Evolutionary conservation across 2,329 filamentous ascomycete species (phyloP).

Genomic region (Fusarium sp.): DNA sequence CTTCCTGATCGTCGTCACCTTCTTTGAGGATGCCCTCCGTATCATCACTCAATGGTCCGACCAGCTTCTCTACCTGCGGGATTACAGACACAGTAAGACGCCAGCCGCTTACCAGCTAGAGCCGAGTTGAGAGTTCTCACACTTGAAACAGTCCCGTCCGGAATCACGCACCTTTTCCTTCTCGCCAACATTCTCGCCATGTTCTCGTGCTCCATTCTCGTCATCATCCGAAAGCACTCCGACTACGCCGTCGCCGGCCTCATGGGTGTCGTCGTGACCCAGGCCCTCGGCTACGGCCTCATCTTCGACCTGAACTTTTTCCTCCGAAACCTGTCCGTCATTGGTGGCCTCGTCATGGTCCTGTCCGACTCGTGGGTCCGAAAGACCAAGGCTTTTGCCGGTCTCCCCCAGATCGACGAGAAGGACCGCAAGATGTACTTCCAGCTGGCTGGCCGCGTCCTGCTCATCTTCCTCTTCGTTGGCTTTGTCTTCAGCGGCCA

Average conservation of each 20-base stretch:
- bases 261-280: constrained; percentile 89
- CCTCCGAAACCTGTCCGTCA: constrained; percentile 96
- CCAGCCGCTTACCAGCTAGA: background rate
- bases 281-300: constrained; percentile 95
- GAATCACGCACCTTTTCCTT: constrained; percentile 93
- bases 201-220: constrained; percentile 82
- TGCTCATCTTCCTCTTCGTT: constrained; percentile 97
- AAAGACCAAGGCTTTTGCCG: constrained; percentile 96
- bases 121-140: constrained; percentile 31
- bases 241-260: constrained; percentile 93
- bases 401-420: constrained; percentile 93
- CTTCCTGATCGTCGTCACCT: constrained; percentile 98
- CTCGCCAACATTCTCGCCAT: constrained; percentile 91
- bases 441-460: constrained; percentile 93
- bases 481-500: constrained; percentile 96
- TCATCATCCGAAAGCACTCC: constrained; percentile 92
- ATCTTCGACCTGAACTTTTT: constrained; percentile 99
- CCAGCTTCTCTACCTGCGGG: constrained; percentile 91
- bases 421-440: constrained; percentile 99
- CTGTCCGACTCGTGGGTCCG: constrained; percentile 97
- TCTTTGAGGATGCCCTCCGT: constrained; percentile 94
- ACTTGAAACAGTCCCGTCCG: constrained; percentile 76
- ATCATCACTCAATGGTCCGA: constrained; percentile 98
- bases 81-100: constrained; percentile 90
- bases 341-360: constrained; percentile 97